Percentiles rank a stretch among this genome's conserved stretches.
Evolutionary conservation across 2,329 filamentous ascomycete genomes (phyloP).

Genomic region (Epichloe uncinata): DNA sequence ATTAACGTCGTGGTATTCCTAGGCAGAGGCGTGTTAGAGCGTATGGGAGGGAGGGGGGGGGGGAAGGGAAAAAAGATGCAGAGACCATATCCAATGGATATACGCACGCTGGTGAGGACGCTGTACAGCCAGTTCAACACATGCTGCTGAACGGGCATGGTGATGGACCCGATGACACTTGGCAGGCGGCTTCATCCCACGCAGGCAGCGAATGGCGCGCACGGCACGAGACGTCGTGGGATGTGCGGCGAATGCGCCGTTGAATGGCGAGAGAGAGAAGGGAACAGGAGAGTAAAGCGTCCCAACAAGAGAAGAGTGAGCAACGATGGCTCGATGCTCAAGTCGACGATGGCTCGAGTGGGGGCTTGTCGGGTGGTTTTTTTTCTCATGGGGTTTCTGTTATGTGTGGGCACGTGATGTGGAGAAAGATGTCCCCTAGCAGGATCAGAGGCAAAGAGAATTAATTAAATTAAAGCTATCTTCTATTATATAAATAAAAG

Average conservation of each 20-base stretch:
- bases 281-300: not conserved
- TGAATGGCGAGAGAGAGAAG: not conserved
- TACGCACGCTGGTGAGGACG: conserved; percentile 60
- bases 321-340: too few relatives aligned
- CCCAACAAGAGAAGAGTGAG: too few relatives aligned
- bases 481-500: too few relatives aligned
- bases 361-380: too few relatives aligned
- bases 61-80: not conserved
- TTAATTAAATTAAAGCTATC: too few relatives aligned
- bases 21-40: conserved; percentile 5
- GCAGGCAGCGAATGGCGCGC: too few relatives aligned
- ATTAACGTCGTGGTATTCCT: conserved; percentile 92
- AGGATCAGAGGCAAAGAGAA: too few relatives aligned
- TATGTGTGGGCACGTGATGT: too few relatives aligned
- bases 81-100: not conserved
- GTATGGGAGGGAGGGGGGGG: not conserved
- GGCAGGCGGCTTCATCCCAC: too few relatives aligned
- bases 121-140: conserved; percentile 93
- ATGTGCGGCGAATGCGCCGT: not conserved
- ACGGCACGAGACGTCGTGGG: not conserved
- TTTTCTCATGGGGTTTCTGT: too few relatives aligned
- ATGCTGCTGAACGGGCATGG: conserved; percentile 69
- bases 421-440: too few relatives aligned
- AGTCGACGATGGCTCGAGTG: too few relatives aligned
- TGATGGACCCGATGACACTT: conserved; percentile 12